Percentiles rank a stretch among this genome's conserved stretches.
Conservation (phyloP, 371 early-diverging fungal species). For the Mucor racemosus region DNA sequence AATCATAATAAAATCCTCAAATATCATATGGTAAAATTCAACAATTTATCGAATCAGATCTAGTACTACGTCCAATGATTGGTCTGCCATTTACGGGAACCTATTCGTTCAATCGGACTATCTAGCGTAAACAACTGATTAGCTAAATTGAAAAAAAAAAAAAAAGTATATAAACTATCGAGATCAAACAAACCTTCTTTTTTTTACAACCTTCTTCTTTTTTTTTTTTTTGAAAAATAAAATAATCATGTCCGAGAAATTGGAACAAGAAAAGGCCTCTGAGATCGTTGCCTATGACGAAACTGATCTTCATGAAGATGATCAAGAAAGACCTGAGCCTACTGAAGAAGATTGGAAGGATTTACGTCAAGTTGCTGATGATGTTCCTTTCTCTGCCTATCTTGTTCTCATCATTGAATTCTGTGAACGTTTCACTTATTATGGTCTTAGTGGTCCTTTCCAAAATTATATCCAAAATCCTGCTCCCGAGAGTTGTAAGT, state of each 20-base stretch:
- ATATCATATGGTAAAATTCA: conserved; percentile 16
- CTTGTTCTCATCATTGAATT: conserved; percentile 54
- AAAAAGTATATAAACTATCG: neutral
- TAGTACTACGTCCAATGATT: conserved; percentile 2
- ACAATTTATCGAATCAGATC: neutral
- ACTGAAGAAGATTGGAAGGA: conserved; percentile 50
- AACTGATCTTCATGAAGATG: conserved; percentile 15
- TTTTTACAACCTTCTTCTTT: neutral
- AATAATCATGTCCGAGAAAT: conserved; percentile 23
- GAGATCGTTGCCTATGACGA: conserved; percentile 11
- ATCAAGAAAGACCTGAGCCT: conserved; percentile 37
- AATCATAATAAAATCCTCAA: neutral
- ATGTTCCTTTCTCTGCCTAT: conserved; percentile 45
- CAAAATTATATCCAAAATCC: conserved; percentile 68
- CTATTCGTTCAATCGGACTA: conserved; percentile 14
- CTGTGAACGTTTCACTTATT: conserved; percentile 79
- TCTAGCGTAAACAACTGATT: neutral
- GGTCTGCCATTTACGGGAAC: neutral
- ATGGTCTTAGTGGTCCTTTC: conserved; percentile 57
- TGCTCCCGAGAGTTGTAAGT: conserved; percentile 46
- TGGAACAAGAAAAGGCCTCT: conserved; percentile 20
- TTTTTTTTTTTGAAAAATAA: neutral
- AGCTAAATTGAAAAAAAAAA: conserved; percentile 6
- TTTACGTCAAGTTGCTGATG: conserved; percentile 45
- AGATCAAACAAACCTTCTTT: conserved; percentile 12